Evolutionary conservation across 1,139 yeast genomes (phyloP), one percentile per base, ranked within the genome.

Genomic region (Candida sojae): DNA sequence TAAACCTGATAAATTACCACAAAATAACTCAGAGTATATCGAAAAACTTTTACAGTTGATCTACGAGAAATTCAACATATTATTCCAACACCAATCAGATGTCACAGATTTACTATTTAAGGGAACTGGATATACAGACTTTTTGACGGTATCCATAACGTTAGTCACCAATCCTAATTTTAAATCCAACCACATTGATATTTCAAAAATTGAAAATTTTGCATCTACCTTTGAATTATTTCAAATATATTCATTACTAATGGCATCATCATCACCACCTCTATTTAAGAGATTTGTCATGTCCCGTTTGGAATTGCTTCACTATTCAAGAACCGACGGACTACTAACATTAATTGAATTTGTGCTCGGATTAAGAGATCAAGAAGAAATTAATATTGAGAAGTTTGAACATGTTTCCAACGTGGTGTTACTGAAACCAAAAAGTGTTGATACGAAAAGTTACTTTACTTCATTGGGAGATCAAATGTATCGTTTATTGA

Each of bases 101-200:
- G 77, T 89, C 1, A 70, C 72, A 35, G 79, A 78, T 11, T 65
- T 90, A 7, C 62, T 91, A 17, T 58, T 79, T 30, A 82, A 77
- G 44, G 93, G 95, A 0, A 83, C 91, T 0, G 96, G 93, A 1
- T 81, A 75, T 52, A 79, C 90, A 0, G 96, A 89, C 61, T 76
- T 84, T 34, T 58, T 89, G 13, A 77, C 84, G 0, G 75, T 82
- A 1, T 59, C 86, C 0, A 66, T 84, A n/a, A 77, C 82, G 1
- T 64, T 88, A 38, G 67, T 72, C 2, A 71, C 77, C 6, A 63
- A 75, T 48, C 82, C 83, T 2, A 55, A 61, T 37, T 62, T 69
- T 23, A 57, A 56, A 21, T n/a, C 44, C 0, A 25, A 42, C 9
- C 55, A 52, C 38, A 21, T 49, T 1, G 36, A 41, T 2, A 45